Conservation (phyloP, 1,284 basidiomycete genomes). For the Kwoniella shivajii region DNA sequence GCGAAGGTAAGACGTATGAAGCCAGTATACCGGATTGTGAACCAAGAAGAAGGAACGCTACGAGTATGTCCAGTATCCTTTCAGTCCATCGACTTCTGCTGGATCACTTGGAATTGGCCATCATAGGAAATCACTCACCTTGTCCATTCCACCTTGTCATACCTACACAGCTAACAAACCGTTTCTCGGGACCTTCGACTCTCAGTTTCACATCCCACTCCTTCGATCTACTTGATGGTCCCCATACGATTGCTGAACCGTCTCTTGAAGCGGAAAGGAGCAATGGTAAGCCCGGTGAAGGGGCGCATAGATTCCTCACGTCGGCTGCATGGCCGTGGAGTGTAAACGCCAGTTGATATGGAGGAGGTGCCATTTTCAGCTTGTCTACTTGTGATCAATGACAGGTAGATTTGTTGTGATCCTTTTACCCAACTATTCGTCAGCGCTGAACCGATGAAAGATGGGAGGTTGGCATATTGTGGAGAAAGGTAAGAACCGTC, state of each 20-base stretch:
- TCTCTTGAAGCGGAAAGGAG: slow-evolving; percentile 88
- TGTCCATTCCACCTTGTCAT: slow-evolving; percentile 40
- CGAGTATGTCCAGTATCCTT: no score
- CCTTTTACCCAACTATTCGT: no score
- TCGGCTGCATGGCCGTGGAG: slow-evolving; percentile 58
- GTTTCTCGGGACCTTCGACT: slow-evolving; percentile 75
- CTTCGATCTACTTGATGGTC: slow-evolving; percentile 59
- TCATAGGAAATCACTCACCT: slow-evolving; percentile 42
- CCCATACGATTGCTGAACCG: slow-evolving; percentile 83
- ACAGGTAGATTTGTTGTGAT: no score
- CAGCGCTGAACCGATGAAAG: no score
- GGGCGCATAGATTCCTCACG: slow-evolving; percentile 41
- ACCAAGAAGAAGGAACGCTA: slow-evolving; percentile 80
- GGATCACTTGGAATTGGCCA: no score
- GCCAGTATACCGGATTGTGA: slow-evolving; percentile 84
- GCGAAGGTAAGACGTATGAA: slow-evolving; percentile 60
- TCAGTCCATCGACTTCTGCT: no score
- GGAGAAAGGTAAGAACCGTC: no score
- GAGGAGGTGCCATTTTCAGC: slow-evolving; percentile 34
- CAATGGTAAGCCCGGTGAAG: slow-evolving; percentile 31
- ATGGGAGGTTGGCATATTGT: no score
- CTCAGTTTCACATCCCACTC: slow-evolving; percentile 73
- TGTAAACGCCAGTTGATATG: slow-evolving; percentile 80
- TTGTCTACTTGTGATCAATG: no score
- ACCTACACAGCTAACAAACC: slow-evolving; percentile 61